Base-by-base conservation (phyloP, 2,329 filamentous ascomycete genomes). In the Thelonectria olida region DNA sequence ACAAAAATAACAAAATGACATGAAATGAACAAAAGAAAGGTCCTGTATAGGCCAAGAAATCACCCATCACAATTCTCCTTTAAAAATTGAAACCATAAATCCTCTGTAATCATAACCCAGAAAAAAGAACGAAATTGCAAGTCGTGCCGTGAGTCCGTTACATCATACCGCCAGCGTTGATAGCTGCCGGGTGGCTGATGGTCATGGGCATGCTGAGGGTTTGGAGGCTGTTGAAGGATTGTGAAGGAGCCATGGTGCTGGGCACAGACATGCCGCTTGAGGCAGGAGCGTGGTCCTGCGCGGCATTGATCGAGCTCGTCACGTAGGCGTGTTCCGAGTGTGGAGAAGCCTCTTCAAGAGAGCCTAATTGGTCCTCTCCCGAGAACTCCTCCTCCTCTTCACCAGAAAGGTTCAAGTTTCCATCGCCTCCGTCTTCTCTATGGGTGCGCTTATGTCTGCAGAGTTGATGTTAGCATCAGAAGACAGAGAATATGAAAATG, bases 301-400 rank as follows among this genome's bases (percentile, higher is more conserved):
- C 74, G 23, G 80, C 73, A 65, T 83, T 83, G 12, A 90, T 76
- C 1, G 85, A 85, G 5, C 79, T 74, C 6, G 84, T 76, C 44
- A 85, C 76, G 74, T 91, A 92, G 55, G 87, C 87, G 66, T 84
- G 81, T 66, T 91, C 88, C 0, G 90, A 92, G 48, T 85, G 88
- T 15, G 92, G 91, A 12, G 91, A 93, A 17, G 90, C 88, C 66
- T 94, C 91, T 65, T 93, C 92, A 25, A 94, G 85, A 38, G 92
- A 90, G 53, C 91, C 90, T 56, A 95, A 88, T 27, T 94, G 91
- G 68, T 96, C 92, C 67, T 96, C 93, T 62, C 95, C 92, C 34
- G 88, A 89, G 70, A 84, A 89, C 55, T 96, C 92, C 73, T 97
- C 93, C 68, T 95, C 88, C 45, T 96, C 93, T 70, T 97, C 93